A percentile compares a stretch with the other conserved stretches of the same genome.
Conservation (phyloP, 768 basidiomycete genomes). For the Tulasnella sp. region DNA sequence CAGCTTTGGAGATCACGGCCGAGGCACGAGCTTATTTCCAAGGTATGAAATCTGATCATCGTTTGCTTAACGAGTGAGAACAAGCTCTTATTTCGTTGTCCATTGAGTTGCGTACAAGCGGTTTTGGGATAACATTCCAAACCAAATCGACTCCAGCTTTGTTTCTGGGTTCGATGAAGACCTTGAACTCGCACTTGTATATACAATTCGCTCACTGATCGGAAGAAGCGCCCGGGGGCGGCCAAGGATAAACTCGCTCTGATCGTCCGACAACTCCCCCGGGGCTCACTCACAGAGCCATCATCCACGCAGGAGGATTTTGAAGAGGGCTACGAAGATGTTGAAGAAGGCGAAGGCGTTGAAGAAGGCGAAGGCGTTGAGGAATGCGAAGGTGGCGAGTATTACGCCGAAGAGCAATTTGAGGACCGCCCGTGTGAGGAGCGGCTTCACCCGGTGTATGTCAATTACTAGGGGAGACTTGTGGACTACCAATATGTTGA, state of each 20-base stretch:
- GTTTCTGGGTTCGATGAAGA: conserved; percentile 51
- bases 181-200: conserved; percentile 46
- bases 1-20: not conserved
- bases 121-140: conserved; percentile 54
- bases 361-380: not conserved
- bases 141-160: conserved; percentile 55
- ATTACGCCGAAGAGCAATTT: too few relatives aligned
- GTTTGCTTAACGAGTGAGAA: too few relatives aligned
- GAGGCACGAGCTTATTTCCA: conserved; percentile 16
- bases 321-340: too few relatives aligned
- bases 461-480: too few relatives aligned
- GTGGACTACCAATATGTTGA: too few relatives aligned
- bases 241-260: not conserved
- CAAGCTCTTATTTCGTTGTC: too few relatives aligned
- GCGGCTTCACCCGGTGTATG: too few relatives aligned
- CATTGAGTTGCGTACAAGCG: conserved; percentile 57
- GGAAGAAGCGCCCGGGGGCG: not conserved
- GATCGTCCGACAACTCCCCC: not conserved
- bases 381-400: too few relatives aligned
- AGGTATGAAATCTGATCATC: not conserved
- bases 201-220: conserved; percentile 41
- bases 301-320: not conserved
- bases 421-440: too few relatives aligned
- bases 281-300: not conserved
- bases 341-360: too few relatives aligned